A percentile compares a stretch with the other conserved stretches of the same genome.
Conservation (phyloP, 257 asterid genomes). For the Echites panduratus region DNA sequence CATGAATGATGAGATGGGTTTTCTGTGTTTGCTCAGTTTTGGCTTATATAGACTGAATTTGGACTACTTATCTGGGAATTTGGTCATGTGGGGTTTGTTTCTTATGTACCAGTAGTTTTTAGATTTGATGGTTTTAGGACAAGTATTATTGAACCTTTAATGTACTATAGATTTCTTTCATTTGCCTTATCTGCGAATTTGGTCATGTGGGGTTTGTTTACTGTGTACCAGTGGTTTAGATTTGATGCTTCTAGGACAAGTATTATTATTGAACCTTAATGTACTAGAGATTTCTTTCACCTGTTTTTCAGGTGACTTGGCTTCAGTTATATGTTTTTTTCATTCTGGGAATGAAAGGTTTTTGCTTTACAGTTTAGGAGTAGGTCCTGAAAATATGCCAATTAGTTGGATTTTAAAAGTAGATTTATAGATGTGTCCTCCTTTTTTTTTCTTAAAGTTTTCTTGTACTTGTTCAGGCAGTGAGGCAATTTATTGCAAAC, state of each 20-base stretch:
- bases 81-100: constrained; percentile 4
- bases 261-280: background rate
- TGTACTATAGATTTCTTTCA: background rate
- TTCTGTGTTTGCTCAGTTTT: constrained; percentile 5
- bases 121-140: constrained; percentile 9
- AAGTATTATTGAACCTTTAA: background rate
- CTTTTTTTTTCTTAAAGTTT: background rate
- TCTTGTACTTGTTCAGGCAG: background rate
- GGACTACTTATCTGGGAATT: background rate
- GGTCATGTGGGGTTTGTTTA: constrained; percentile 5
- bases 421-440: background rate
- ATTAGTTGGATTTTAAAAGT: background rate
- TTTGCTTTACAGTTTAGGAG: background rate
- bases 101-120: constrained; percentile 1
- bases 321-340: background rate
- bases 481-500: background rate
- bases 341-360: background rate
- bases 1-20: constrained; percentile 21
- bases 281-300: background rate
- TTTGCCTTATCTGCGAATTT: background rate
- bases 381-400: background rate
- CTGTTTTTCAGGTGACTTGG: background rate
- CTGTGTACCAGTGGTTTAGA: constrained; percentile 3
- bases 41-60: constrained; percentile 3
- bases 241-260: constrained; percentile 5